Base-by-base conservation (phyloP, 1,139 yeast genomes). In the Taiozyma sp. region DNA sequence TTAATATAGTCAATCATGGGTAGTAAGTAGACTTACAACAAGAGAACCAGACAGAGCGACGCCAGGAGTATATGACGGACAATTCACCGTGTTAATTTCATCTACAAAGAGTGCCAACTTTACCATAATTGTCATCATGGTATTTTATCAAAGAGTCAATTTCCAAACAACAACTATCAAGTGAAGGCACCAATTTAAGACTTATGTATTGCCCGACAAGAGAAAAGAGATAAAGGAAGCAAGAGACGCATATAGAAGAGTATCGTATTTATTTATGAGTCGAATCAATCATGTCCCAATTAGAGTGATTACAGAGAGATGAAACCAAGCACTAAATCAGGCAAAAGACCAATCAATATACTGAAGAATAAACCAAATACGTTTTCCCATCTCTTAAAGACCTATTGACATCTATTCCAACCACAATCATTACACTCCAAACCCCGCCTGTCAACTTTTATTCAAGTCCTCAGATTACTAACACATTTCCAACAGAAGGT, bases 401-500 rank as follows among this genome's bases (percentile, higher is more conserved):
- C 27, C 27, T 24, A 24, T 19, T 24, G 27, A 8, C 27, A 24
- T 24, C 8, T 24, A 24, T 24, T 24, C 8, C 27, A 24, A 24
- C 8, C 27, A 24, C 27, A 38, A 38, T 38, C 36, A 32, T 32
- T 4, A n/a, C n/a, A 32, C 36, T 32, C 19, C 36, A 22, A 24
- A 7, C 41, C 41, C 24, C 24, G 4, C 24, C 24, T 38, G 41
- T 38, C 24, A 38, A 13, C n/a, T 19, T 19, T 19, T 38, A 13
- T 19, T 38, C 14, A 38, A 10, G n/a, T 23, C 14, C 5, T 40
- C 55, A 58, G 51, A 46, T 48, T 52, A 62, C 65, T 61, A 62
- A 61, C 63, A 49, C 47, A 38, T 57, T 69, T 66, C 54, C 57
- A 62, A 70, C 73, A 90, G 96, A 93, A 92, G 99, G 99, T 90